Evolutionary conservation across 768 basidiomycete genomes (phyloP).

Genomic region (Kwoniella pini): DNA sequence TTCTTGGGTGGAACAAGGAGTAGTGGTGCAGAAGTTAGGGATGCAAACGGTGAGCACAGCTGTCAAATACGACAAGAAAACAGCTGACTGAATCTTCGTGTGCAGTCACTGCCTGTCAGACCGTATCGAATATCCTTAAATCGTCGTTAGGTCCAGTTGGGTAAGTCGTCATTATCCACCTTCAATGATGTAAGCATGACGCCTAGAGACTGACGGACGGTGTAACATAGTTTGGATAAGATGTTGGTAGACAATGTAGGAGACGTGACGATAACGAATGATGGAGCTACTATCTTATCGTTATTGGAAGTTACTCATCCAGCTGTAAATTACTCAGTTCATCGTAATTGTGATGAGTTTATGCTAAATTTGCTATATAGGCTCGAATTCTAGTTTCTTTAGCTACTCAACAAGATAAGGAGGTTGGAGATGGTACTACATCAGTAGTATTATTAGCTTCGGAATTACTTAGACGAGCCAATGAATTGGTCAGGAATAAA

Average conservation of each 20-base stretch:
- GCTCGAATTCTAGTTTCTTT: constrained; percentile 92
- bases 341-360: not conserved
- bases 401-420: constrained; percentile 98
- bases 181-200: not conserved
- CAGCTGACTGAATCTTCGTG: not conserved
- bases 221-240: constrained; percentile 46
- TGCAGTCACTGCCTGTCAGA: constrained; percentile 87
- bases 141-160: constrained; percentile 93
- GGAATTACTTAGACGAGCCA: constrained; percentile 92
- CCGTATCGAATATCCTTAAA: constrained; percentile 97
- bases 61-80: not conserved
- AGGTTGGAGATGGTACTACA: constrained; percentile 98
- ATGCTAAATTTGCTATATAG: constrained; percentile 29
- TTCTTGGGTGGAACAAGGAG: constrained; percentile 93
- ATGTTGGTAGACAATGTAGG: constrained; percentile 97
- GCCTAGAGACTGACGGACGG: not conserved
- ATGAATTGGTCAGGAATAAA: constrained; percentile 95
- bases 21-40: constrained; percentile 91
- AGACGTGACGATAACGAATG: constrained; percentile 99
- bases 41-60: constrained; percentile 79
- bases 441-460: constrained; percentile 97
- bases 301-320: constrained; percentile 93
- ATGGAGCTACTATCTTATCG: constrained; percentile 97
- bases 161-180: constrained; percentile 64
- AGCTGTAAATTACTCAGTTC: constrained; percentile 62